Evolutionary conservation across 148 eudicot genomes (phyloP), one percentile per base, ranked within the genome.

Genomic region (Dysphania ambrosioides): DNA sequence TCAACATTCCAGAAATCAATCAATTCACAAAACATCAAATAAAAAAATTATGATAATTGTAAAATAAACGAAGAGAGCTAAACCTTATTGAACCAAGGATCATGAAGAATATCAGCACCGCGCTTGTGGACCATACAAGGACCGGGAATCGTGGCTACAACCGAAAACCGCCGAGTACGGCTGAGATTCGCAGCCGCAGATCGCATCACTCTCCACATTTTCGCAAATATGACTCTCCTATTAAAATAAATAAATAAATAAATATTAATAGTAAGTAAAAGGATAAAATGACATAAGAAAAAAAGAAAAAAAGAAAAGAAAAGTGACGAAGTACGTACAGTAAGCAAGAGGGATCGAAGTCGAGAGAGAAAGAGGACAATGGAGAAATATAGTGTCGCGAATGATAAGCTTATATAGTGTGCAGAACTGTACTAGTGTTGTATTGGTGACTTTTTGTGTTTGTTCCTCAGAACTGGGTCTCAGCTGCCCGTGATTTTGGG

Each of bases 41-140:
- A 34, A 18, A 5, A 24, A 34, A 18, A 26, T 21, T 11, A 41
- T 15, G 19, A 42, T 2, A 29, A 34, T 47, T 34, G 1, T 6
- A 51, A 44, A 36, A 55, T 15, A 64, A 56, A 16, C 6, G 4
- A 68, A 32, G 29, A 2, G 9, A 42, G 41, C 41, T 1, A 6
- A 26, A 96, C 99, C 99, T 96, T 96, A 59, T 96, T 96, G 78
- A 90, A 92, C 99, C 99, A 96, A 1, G 99, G 99, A 86, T 96
- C 99, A 61, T 96, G 99, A 57, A 96, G 97, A 82, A 96, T 92
- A 83, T 96, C 99, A 24, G 97, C 68, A 3, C 99, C 99, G 19
- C 99, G 94, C 86, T 96, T 96, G 63, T 91, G 97, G 31, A 96
- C 93, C 18, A 90, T 90, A 77, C 94, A 87, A 23, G 99, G 97